Evolutionary conservation across 1,284 basidiomycete species (phyloP).

Genomic region (Ganoderma resinaceum): DNA sequence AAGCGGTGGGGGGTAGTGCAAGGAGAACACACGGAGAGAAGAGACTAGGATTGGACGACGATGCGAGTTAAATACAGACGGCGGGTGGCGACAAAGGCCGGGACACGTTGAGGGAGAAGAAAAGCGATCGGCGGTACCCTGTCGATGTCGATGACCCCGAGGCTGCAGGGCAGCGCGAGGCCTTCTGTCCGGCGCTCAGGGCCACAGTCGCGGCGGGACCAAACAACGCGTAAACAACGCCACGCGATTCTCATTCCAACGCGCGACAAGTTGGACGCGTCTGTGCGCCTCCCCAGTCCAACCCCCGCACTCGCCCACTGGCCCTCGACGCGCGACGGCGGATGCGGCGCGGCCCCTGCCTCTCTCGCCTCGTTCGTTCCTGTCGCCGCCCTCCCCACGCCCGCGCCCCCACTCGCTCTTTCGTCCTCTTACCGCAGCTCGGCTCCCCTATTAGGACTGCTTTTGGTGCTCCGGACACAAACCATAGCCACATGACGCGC

Average conservation of each 20-base stretch:
- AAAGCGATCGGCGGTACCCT: background rate
- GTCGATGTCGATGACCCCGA: constrained; percentile 2
- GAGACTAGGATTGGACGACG: constrained; percentile 8
- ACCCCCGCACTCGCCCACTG: background rate
- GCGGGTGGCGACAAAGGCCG: background rate
- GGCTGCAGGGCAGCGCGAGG: constrained; percentile 18
- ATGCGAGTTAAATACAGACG: constrained; percentile 19
- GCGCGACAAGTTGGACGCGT: constrained; percentile 32
- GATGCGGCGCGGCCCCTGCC: constrained; percentile 19
- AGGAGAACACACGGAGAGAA: constrained; percentile 7
- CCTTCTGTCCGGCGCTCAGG: constrained; percentile 8
- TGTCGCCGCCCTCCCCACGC: background rate
- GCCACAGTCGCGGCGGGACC: constrained; percentile 12
- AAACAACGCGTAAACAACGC: constrained; percentile 33
- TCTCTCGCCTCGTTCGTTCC: background rate
- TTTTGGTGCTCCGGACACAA: background rate
- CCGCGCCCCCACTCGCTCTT: background rate
- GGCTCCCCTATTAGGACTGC: background rate
- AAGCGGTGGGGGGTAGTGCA: background rate
- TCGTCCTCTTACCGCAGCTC: constrained; percentile 9
- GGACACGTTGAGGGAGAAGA: constrained; percentile 10
- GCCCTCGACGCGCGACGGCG: constrained; percentile 4
- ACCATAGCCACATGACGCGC: constrained; percentile 8
- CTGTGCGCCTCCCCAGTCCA: background rate
- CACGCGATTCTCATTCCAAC: constrained; percentile 16